These are phyloP conservation scores for Waltergamsia citrina DNA, from an alignment of 2,329 filamentous ascomycete genomes.

Conservation along the genomic window DNA sequence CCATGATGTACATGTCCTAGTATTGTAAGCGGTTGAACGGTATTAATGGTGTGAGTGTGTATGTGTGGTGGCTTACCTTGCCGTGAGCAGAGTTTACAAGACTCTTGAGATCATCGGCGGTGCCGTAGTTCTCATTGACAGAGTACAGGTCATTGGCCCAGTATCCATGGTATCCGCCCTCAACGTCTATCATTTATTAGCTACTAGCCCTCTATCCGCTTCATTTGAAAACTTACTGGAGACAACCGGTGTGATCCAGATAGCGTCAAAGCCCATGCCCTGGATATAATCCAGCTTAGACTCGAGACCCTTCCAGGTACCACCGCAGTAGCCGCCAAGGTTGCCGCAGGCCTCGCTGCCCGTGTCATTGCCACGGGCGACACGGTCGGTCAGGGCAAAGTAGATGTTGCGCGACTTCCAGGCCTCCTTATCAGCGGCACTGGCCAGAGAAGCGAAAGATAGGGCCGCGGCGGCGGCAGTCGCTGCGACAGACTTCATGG, in stretches of 20 bases:
- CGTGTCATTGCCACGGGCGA: slow-evolving; percentile 33
- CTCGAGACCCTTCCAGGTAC: slow-evolving; percentile 48
- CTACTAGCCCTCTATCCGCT: too few relatives aligned
- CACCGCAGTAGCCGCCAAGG: slow-evolving; percentile 46
- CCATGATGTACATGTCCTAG: slow-evolving; percentile 44
- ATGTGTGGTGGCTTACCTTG: slow-evolving; percentile 31
- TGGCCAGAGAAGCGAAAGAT: slow-evolving; percentile 4
- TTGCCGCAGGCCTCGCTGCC: slow-evolving; percentile 31
- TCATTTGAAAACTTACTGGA: slow-evolving; percentile 26
- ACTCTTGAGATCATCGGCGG: slow-evolving; percentile 45
- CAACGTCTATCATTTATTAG: slow-evolving; percentile 16
- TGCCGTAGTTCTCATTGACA: slow-evolving; percentile 51
- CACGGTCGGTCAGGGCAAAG: slow-evolving; percentile 47
- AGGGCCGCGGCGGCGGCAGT: slow-evolving; percentile 3
- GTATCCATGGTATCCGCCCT: slow-evolving; percentile 45
- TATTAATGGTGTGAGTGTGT: too few relatives aligned
- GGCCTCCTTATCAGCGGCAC: slow-evolving; percentile 23
- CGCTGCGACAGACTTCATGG: slow-evolving; percentile 1
- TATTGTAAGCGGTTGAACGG: too few relatives aligned
- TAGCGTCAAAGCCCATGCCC: slow-evolving; percentile 48
- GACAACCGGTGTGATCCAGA: slow-evolving; percentile 51
- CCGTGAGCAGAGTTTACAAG: slow-evolving; percentile 46
- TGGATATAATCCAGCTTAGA: slow-evolving; percentile 54
- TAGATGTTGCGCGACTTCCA: slow-evolving; percentile 50
- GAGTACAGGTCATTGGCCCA: slow-evolving; percentile 39